Conservation (phyloP, 2,329 filamentous ascomycete species). For the Beauveria rudraprayagi region DNA sequence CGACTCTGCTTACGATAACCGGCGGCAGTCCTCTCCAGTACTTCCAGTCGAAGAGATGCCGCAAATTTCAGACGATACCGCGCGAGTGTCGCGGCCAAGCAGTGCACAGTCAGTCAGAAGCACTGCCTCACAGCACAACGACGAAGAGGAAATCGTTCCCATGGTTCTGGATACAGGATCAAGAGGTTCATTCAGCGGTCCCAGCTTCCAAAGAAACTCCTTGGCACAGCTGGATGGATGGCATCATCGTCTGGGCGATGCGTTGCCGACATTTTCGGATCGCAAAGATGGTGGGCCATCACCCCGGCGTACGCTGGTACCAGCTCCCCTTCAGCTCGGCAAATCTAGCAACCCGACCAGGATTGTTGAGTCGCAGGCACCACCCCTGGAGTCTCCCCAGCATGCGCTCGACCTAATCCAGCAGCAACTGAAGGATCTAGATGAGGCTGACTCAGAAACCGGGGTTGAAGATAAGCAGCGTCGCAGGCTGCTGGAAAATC, state of each 20-base stretch:
- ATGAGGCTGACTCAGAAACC: slow-evolving; percentile 29
- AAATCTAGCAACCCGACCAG: slow-evolving; percentile 33
- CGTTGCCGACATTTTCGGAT: slow-evolving; percentile 50
- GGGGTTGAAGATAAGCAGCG: slow-evolving; percentile 33
- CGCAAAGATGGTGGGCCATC: slow-evolving; percentile 36
- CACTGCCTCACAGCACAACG: neutral
- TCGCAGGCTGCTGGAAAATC: slow-evolving; percentile 45
- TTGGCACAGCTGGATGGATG: slow-evolving; percentile 25
- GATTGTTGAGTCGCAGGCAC: slow-evolving; percentile 40
- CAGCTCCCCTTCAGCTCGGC: slow-evolving; percentile 45
- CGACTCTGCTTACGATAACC: slow-evolving; percentile 15
- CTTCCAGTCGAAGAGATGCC: slow-evolving; percentile 31
- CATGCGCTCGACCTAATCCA: slow-evolving; percentile 42
- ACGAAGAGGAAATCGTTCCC: slow-evolving; percentile 28
- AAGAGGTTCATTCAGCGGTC: slow-evolving; percentile 12
- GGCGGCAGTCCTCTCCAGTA: slow-evolving; percentile 43
- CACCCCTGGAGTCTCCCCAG: slow-evolving; percentile 44
- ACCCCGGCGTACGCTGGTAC: slow-evolving; percentile 45
- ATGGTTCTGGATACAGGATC: slow-evolving; percentile 34
- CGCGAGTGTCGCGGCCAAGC: neutral
- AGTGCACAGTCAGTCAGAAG: neutral
- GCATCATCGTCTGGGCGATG: slow-evolving; percentile 51
- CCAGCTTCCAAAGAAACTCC: neutral
- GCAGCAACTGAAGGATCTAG: slow-evolving; percentile 42
- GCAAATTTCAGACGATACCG: neutral